These are phyloP conservation scores for Cystobasidium tubakii DNA, from an alignment of 768 basidiomycete genomes.

Conservation along the genomic window DNA sequence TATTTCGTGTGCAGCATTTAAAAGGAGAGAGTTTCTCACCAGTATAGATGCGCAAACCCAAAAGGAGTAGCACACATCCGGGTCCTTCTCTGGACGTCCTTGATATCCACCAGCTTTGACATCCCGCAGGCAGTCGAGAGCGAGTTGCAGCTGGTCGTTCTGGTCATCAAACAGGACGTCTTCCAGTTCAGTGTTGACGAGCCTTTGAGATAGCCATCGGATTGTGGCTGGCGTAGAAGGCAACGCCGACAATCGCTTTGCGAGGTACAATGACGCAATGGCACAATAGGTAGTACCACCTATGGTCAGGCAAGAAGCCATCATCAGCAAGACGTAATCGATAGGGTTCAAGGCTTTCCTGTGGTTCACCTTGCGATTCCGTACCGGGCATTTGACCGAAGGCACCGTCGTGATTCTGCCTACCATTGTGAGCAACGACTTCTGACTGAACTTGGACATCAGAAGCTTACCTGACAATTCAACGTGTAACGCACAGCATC, in stretches of 20 bases:
- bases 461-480: slow-evolving; percentile 61
- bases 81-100: slow-evolving; percentile 77
- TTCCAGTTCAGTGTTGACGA: slow-evolving; percentile 50
- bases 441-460: background rate
- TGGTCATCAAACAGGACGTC: background rate
- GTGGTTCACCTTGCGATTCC: slow-evolving; percentile 71
- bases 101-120: slow-evolving; percentile 58
- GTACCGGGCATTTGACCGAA: slow-evolving; percentile 74
- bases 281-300: slow-evolving; percentile 94
- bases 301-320: slow-evolving; percentile 47
- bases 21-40: too few relatives aligned
- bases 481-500: slow-evolving; percentile 62
- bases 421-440: background rate
- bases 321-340: background rate
- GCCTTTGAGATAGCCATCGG: slow-evolving; percentile 72
- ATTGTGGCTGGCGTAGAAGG: slow-evolving; percentile 57
- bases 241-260: slow-evolving; percentile 48
- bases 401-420: slow-evolving; percentile 83
- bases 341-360: background rate
- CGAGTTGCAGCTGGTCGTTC: slow-evolving; percentile 50
- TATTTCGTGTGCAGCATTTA: too few relatives aligned
- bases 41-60: slow-evolving; percentile 80
- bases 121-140: background rate
- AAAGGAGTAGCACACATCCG: slow-evolving; percentile 94
- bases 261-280: slow-evolving; percentile 65